Evolutionary conservation across 225 moss, liverwort and hornwort species (phyloP).

Genomic region (Physcomitrium patens): DNA sequence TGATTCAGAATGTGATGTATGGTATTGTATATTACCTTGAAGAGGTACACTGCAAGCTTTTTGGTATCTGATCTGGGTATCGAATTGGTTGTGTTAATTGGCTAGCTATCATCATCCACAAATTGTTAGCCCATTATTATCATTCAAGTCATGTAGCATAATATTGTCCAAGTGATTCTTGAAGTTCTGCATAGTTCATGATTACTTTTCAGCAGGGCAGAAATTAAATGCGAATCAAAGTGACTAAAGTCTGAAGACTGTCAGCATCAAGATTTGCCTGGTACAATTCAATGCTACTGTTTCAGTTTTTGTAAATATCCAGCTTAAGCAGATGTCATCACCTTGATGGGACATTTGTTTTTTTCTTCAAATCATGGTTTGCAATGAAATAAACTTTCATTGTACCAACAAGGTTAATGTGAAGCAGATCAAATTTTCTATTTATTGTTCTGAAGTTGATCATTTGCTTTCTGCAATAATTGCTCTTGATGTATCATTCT

Average conservation of each 20-base stretch:
- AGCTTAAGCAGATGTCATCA: conserved; percentile 16
- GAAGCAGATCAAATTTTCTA: too few relatives aligned
- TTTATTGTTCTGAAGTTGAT: too few relatives aligned
- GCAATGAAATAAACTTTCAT: not conserved
- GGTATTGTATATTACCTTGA: conserved; percentile 39
- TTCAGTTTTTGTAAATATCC: conserved; percentile 42
- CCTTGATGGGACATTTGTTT: conserved; percentile 11
- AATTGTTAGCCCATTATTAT: conserved; percentile 42
- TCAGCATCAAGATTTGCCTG: conserved; percentile 48
- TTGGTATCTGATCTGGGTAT: conserved; percentile 40
- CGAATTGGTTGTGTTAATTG: conserved; percentile 40
- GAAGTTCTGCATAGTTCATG: conserved; percentile 46
- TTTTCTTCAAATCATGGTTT: conserved; percentile 3
- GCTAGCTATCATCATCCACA: conserved; percentile 17
- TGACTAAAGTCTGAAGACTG: conserved; percentile 52
- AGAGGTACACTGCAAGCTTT: conserved; percentile 30
- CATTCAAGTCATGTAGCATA: conserved; percentile 44
- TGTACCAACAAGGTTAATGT: too few relatives aligned
- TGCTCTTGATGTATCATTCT: too few relatives aligned
- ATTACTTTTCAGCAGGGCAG: conserved; percentile 31
- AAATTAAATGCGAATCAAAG: conserved; percentile 47
- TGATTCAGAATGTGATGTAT: conserved; percentile 34
- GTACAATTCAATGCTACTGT: conserved; percentile 35
- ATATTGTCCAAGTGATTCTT: conserved; percentile 30
- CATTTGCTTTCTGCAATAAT: too few relatives aligned